Evolutionary conservation across 345 rosid genomes (phyloP).

Genomic region (Populus nigra): DNA sequence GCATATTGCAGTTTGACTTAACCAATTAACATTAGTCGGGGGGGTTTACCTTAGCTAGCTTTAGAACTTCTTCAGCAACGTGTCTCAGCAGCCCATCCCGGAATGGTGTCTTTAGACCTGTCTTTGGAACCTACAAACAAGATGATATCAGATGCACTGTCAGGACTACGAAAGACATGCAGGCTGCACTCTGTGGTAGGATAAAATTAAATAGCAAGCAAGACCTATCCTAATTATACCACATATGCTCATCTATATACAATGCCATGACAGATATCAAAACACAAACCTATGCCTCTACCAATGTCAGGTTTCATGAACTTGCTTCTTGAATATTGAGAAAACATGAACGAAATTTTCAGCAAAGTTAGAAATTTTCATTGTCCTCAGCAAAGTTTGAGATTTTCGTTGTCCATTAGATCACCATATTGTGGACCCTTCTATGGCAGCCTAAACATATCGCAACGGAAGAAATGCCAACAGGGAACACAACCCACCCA

Average conservation of each 20-base stretch:
- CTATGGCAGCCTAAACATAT: background rate
- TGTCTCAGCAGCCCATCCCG: constrained; percentile 76
- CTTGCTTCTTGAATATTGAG: background rate
- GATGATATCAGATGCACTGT: constrained; percentile 19
- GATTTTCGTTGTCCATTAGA: background rate
- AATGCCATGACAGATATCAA: background rate
- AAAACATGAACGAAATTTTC: background rate
- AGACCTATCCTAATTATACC: background rate
- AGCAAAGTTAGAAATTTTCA: background rate
- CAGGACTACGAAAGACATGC: background rate
- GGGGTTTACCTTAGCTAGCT: constrained; percentile 66
- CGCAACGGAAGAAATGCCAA: background rate
- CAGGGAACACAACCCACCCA: background rate
- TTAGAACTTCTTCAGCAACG: constrained; percentile 78
- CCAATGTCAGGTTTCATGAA: constrained; percentile 1
- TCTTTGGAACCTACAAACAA: constrained; percentile 67
- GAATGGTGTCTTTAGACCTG: constrained; percentile 86
- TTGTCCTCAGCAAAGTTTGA: background rate
- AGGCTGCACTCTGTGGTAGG: background rate
- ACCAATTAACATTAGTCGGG: background rate
- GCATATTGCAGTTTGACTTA: background rate
- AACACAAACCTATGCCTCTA: background rate
- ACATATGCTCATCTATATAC: background rate
- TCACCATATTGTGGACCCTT: background rate
- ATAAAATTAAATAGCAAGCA: background rate